Evolutionary conservation across 495 filamentous ascomycete species (phyloP).

Genomic region (Clohesyomyces aquaticus): DNA sequence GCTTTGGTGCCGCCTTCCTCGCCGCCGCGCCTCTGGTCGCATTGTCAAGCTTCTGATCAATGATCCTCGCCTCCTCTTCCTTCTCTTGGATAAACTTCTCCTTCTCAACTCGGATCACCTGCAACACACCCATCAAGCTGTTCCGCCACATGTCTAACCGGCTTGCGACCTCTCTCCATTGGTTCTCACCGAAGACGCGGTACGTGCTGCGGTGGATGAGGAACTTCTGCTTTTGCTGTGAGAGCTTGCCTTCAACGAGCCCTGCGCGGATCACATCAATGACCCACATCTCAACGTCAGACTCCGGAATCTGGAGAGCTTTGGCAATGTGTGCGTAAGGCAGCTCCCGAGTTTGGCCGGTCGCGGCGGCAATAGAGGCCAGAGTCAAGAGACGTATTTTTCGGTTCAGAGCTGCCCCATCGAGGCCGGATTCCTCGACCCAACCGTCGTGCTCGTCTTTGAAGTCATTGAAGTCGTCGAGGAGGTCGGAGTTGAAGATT

Average conservation of each 20-base stretch:
- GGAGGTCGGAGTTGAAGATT: slow-evolving; percentile 87
- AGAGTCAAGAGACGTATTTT: slow-evolving; percentile 97
- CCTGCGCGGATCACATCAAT: slow-evolving; percentile 96
- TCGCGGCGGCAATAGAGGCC: slow-evolving; percentile 81
- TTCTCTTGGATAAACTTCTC: slow-evolving; percentile 63
- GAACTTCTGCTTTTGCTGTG: slow-evolving; percentile 88
- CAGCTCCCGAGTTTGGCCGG: slow-evolving; percentile 72
- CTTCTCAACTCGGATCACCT: slow-evolving; percentile 76
- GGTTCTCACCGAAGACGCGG: slow-evolving; percentile 94
- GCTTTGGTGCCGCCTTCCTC: slow-evolving; percentile 16
- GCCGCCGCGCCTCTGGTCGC: slow-evolving; percentile 47
- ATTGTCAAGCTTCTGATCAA: slow-evolving; percentile 60
- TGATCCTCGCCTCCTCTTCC: slow-evolving; percentile 61
- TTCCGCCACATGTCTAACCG: slow-evolving; percentile 87
- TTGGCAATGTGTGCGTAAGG: slow-evolving; percentile 81
- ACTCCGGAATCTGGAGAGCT: slow-evolving; percentile 74
- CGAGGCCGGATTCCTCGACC: slow-evolving; percentile 70
- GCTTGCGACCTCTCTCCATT: slow-evolving; percentile 92
- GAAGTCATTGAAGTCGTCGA: slow-evolving; percentile 96
- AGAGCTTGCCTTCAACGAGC: slow-evolving; percentile 91
- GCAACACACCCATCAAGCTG: slow-evolving; percentile 73
- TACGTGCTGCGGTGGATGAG: slow-evolving; percentile 92
- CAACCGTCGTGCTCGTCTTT: slow-evolving; percentile 79
- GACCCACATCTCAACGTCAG: slow-evolving; percentile 95
- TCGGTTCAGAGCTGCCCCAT: slow-evolving; percentile 65